Percentiles rank a stretch among this genome's conserved stretches.
phyloP scores from a whole-genome alignment of 192 early-diverging fungal species.

The Coemansia sp. region DNA sequence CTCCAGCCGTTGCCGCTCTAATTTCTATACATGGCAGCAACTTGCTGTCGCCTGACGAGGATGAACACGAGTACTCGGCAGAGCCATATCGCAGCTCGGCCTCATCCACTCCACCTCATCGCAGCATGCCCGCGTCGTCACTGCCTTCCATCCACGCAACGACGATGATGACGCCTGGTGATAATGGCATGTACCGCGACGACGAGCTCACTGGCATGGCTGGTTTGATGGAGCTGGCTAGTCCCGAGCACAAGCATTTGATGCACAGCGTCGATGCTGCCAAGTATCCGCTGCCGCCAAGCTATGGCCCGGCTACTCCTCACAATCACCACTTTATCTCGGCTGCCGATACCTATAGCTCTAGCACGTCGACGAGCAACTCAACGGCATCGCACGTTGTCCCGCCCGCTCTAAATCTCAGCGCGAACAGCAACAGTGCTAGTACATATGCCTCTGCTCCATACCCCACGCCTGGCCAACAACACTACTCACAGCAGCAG shows the following conservation, averaged over 20 bases:
- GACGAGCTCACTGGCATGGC: conserved; percentile 57
- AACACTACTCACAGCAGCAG: conserved; percentile 15
- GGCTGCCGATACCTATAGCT: conserved; percentile 28
- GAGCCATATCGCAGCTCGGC: conserved; percentile 15
- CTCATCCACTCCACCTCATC: conserved; percentile 29
- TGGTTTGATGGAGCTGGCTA: conserved; percentile 55
- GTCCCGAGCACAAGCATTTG: conserved; percentile 23
- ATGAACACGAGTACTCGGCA: conserved; percentile 13
- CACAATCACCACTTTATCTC: conserved; percentile 18
- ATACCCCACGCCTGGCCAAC: conserved; percentile 13
- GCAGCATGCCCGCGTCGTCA: conserved; percentile 20
- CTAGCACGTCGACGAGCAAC: conserved; percentile 37
- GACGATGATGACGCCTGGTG: not conserved
- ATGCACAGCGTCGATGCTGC: conserved; percentile 28
- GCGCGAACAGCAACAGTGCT: not conserved
- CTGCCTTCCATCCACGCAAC: conserved; percentile 38
- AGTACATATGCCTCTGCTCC: conserved; percentile 16
- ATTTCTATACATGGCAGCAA: conserved; percentile 46
- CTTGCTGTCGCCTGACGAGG: conserved; percentile 27
- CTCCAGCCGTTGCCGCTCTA: conserved; percentile 2
- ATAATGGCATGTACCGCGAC: conserved; percentile 38
- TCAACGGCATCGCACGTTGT: conserved; percentile 39
- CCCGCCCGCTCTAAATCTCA: conserved; percentile 27
- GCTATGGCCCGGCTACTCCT: conserved; percentile 5
- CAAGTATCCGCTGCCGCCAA: conserved; percentile 8